Evolutionary conservation across 2,329 filamentous ascomycete species (phyloP).

Genomic region (Paecilomyces sp.): DNA sequence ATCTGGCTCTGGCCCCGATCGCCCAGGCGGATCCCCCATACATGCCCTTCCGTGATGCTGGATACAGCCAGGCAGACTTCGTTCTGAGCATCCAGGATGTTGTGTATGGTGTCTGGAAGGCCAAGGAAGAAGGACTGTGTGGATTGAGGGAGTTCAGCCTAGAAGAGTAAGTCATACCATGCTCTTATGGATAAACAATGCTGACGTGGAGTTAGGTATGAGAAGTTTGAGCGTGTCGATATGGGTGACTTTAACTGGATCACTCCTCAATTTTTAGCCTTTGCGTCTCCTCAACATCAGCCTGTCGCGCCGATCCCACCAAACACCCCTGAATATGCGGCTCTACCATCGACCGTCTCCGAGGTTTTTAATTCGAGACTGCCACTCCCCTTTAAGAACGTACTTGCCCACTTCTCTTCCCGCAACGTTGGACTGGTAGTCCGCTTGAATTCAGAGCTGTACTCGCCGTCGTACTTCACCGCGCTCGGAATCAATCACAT

Average conservation of each 20-base stretch:
- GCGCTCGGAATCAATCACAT: conserved; percentile 90
- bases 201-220: conserved; percentile 55
- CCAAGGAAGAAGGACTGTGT: conserved; percentile 90
- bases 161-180: conserved; percentile 58
- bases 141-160: conserved; percentile 90
- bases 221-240: conserved; percentile 89
- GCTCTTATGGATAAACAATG: background rate
- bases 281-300: conserved; percentile 84
- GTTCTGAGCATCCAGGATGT: conserved; percentile 93
- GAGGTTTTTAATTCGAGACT: conserved; percentile 66
- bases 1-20: conserved; percentile 89
- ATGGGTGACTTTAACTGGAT: conserved; percentile 99
- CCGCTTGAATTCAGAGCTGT: conserved; percentile 88
- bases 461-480: conserved; percentile 95
- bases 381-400: conserved; percentile 89
- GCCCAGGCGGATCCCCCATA: conserved; percentile 93
- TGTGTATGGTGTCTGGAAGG: conserved; percentile 97
- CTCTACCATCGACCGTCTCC: conserved; percentile 67
- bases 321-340: conserved; percentile 64
- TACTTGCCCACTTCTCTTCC: conserved; percentile 79
- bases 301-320: conserved; percentile 66
- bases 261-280: conserved; percentile 88
- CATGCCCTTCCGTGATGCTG: conserved; percentile 98
- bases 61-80: conserved; percentile 97
- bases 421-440: conserved; percentile 90